Percentiles rank a stretch among this genome's conserved stretches.
These are phyloP conservation scores for Fusarium napiforme DNA, from an alignment of 2,329 filamentous ascomycete species.

Conservation along the genomic window DNA sequence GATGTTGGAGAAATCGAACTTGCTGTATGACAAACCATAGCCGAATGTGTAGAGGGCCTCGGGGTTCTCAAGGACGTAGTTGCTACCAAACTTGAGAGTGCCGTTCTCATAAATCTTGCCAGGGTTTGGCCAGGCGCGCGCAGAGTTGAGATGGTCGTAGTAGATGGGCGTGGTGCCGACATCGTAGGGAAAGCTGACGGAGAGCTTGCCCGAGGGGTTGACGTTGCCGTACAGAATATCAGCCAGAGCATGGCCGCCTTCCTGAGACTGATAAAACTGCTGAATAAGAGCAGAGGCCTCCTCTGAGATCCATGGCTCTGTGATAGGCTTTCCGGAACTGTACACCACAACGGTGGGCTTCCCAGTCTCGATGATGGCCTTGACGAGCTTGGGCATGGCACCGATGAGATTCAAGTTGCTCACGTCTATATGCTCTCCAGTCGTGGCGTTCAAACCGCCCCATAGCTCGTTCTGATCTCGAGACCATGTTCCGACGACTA, in stretches of 20 bases:
- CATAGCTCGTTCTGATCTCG: constrained; percentile 78
- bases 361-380: constrained; percentile 73
- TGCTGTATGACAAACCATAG: constrained; percentile 73
- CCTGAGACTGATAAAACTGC: constrained; percentile 79
- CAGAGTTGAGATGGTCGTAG: constrained; percentile 79
- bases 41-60: constrained; percentile 72
- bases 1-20: constrained; percentile 68
- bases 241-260: constrained; percentile 74
- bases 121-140: constrained; percentile 62
- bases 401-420: constrained; percentile 73
- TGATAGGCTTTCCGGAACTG: constrained; percentile 76
- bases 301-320: constrained; percentile 76
- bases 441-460: constrained; percentile 77
- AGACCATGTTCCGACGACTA: constrained; percentile 80
- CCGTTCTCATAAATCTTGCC: constrained; percentile 67
- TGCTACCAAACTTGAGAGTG: constrained; percentile 70
- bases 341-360: constrained; percentile 76
- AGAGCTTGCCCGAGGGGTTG: constrained; percentile 73
- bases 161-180: constrained; percentile 75
- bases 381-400: constrained; percentile 73
- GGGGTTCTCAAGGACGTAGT: constrained; percentile 71
- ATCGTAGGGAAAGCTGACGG: constrained; percentile 73
- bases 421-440: constrained; percentile 78
- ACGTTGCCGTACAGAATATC: constrained; percentile 73
- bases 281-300: constrained; percentile 74